Evolutionary conservation across 164 flowering plant genomes (phyloP), one percentile per base, ranked within the genome.

Genomic region (Vitis labrusca): DNA sequence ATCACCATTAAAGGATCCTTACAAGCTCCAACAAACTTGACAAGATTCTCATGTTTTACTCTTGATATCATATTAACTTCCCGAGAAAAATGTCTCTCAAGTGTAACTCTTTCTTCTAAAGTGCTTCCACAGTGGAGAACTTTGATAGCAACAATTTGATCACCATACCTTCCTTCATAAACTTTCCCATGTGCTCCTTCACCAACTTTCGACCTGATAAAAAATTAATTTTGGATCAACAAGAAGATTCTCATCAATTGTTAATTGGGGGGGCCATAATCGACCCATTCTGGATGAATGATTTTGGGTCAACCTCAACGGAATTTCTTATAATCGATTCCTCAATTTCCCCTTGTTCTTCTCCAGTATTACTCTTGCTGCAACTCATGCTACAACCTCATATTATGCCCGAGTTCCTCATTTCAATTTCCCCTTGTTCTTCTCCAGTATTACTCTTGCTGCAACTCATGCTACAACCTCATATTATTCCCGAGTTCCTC

Each of bases 161-260:
- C 44, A 1, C 44, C 6, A 32, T 7, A 94, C 98, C 89, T 94
- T 78, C 98, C 98, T 83, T 89, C 85, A 68, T 90, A 94, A 61
- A 94, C 98, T 77, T 86, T 88, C 6, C 96, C 97, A 81, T 94
- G 98, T 66, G 98, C 97, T 68, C 98, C 98, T 65, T 94, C 97
- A 10, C 97, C 98, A 68, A 94, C 87, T 76, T 94, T 89, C 3
- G 87, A 69, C 16, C 94, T 93, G 64, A 90, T 85, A 74, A 83
- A 89, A 19, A 63, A 94, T 74, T 61, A 82, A 67, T 44, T 85
- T 92, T 0, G 97, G 97, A 70, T 94, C 92, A 50, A 94, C 86
- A 15, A 92, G 81, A 66, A 92, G 78, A 61, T 75, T 88, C 55
- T 82, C 79, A 71, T 91, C 94, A 61, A 93, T 85, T 3, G 75